Conservation (phyloP, 2,329 filamentous ascomycete genomes). For the Verticillium longisporum region DNA sequence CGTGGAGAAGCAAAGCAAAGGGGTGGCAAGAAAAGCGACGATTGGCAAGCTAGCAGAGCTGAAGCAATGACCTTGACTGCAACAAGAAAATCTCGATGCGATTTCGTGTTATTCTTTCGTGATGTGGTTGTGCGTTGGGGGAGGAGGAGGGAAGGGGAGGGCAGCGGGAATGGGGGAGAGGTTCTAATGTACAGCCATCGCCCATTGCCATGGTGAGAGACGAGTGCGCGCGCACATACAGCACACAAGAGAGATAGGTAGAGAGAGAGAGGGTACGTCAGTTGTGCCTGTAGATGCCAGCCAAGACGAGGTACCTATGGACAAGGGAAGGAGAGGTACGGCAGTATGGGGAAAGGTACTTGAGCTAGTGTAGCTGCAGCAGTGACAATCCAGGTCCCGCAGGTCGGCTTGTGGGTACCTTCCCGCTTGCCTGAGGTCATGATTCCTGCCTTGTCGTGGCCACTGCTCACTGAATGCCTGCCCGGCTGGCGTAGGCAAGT, state of each 20-base stretch:
- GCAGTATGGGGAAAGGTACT: neutral
- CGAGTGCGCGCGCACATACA: neutral
- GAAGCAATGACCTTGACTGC: slow-evolving; percentile 54
- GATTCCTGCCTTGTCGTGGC: neutral
- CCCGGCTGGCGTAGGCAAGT: neutral
- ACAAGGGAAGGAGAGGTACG: neutral
- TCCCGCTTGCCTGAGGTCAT: neutral
- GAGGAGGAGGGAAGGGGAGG: slow-evolving; percentile 26
- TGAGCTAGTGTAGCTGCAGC: neutral
- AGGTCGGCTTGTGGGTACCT: neutral
- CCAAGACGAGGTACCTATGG: neutral
- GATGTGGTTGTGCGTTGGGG: slow-evolving; percentile 42
- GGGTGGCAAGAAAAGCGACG: slow-evolving; percentile 15
- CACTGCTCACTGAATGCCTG: neutral
- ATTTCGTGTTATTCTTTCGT: slow-evolving; percentile 34
- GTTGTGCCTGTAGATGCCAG: neutral
- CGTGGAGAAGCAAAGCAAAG: slow-evolving; percentile 14
- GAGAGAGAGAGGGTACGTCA: neutral
- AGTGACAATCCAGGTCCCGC: neutral
- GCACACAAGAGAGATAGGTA: too few relatives aligned
- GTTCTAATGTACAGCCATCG: neutral
- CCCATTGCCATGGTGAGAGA: neutral
- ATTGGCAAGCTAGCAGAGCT: slow-evolving; percentile 37
- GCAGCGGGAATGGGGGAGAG: slow-evolving; percentile 24
- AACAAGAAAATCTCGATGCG: slow-evolving; percentile 51